phyloP scores from a whole-genome alignment of 805 yeast species.

The Teunomyces cretensis region DNA sequence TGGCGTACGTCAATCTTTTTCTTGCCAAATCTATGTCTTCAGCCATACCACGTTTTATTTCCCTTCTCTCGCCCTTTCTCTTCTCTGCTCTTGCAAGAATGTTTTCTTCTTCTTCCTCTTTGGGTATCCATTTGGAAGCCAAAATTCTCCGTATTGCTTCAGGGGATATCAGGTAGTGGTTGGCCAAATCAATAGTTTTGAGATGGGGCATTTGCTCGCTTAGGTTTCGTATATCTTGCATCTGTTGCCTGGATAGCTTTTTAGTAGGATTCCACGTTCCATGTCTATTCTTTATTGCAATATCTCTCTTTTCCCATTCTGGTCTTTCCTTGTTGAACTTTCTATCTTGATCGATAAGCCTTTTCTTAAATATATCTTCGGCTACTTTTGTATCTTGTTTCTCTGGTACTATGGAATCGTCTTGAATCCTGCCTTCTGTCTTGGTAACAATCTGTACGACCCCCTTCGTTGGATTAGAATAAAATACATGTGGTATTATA shows the following conservation, averaged over 20 bases:
- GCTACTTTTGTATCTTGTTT: background rate
- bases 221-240: slow-evolving; percentile 60
- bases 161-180: slow-evolving; percentile 69
- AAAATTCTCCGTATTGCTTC: slow-evolving; percentile 80
- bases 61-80: slow-evolving; percentile 16
- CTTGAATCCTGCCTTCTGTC: background rate
- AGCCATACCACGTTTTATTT: slow-evolving; percentile 9
- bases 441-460: background rate
- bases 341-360: slow-evolving; percentile 40
- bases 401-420: background rate
- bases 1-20: slow-evolving; percentile 8
- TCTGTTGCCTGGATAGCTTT: slow-evolving; percentile 65
- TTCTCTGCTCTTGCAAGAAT: slow-evolving; percentile 50
- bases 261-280: slow-evolving; percentile 69
- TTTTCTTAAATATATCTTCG: slow-evolving; percentile 1
- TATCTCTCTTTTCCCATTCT: slow-evolving; percentile 71
- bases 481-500: background rate
- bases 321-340: slow-evolving; percentile 19
- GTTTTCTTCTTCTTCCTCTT: slow-evolving; percentile 47
- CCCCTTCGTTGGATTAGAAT: background rate
- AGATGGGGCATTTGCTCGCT: slow-evolving; percentile 61
- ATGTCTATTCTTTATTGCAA: slow-evolving; percentile 61
- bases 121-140: slow-evolving; percentile 75
- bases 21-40: slow-evolving; percentile 9
- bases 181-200: slow-evolving; percentile 57